Evolutionary conservation across 225 moss, liverwort and hornwort species (phyloP).

Genomic region (Pseudisothecium myosuroides): DNA sequence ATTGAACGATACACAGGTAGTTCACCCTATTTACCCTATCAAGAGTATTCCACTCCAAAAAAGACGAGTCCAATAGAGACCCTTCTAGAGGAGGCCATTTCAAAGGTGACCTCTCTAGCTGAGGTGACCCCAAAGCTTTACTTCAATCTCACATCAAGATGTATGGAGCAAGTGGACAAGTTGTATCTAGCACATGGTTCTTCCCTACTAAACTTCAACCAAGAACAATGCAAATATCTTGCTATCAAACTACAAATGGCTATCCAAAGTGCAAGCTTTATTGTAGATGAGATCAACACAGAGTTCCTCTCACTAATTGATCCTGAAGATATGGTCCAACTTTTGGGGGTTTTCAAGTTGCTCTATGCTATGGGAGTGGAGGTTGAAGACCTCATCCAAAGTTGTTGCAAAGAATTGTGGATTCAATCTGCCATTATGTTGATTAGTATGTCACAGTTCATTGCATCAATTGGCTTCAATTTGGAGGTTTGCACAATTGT

Average conservation of each 20-base stretch:
- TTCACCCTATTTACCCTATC: fast-evolving
- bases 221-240: not conserved
- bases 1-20: not conserved
- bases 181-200: fast-evolving
- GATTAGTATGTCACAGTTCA: fast-evolving
- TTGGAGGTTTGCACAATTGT: not conserved
- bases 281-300: not conserved
- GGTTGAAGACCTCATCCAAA: not conserved
- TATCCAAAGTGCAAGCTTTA: not conserved
- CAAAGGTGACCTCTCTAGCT: no score
- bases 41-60: no score
- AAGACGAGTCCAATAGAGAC: no score
- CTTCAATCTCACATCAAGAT: not conserved
- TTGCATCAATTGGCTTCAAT: not conserved
- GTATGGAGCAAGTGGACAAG: not conserved
- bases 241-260: not conserved
- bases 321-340: not conserved
- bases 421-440: not conserved
- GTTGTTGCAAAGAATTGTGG: not conserved
- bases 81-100: fast-evolving
- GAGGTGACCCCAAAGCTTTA: not conserved
- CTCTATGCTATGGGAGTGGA: not conserved
- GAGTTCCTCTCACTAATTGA: not conserved
- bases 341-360: not conserved
- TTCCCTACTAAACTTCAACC: not conserved